Evolutionary conservation across 73 alveolate species (phyloP).

Genomic region (Vitrella brassicaformis): DNA sequence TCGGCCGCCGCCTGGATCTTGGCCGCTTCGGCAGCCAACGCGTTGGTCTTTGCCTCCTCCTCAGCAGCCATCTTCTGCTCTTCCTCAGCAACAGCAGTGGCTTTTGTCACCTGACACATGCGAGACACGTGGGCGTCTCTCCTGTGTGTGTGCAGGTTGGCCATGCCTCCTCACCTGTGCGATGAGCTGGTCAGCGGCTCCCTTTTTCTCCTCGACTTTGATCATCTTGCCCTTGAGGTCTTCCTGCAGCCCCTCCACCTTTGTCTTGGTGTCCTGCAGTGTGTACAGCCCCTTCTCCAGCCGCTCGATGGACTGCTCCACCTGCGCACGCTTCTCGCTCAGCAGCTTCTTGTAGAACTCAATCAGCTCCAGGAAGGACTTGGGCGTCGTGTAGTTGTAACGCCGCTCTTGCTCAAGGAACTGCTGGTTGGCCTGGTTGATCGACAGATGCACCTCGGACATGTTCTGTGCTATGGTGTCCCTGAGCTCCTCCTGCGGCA

Average conservation of each 20-base stretch:
- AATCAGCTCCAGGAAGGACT: constrained; percentile 93
- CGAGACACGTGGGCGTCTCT: no score
- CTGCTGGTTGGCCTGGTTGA: constrained; percentile 82
- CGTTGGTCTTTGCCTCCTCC: constrained; percentile 87
- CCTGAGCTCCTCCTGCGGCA: constrained; percentile 16
- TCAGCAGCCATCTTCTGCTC: constrained; percentile 81
- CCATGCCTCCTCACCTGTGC: no score
- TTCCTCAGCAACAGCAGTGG: constrained; percentile 89
- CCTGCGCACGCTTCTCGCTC: constrained; percentile 78
- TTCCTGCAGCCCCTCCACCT: constrained; percentile 89
- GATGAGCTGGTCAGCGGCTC: constrained; percentile 78
- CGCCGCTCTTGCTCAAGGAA: constrained; percentile 78
- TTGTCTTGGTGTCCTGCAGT: constrained; percentile 77
- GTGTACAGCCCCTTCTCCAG: constrained; percentile 90
- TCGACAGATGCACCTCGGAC: constrained; percentile 82
- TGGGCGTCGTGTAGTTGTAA: constrained; percentile 99
- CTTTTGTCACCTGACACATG: constrained; percentile 97
- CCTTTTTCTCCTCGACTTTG: constrained; percentile 91
- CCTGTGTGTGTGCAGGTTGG: no score
- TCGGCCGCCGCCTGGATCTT: constrained; percentile 55
- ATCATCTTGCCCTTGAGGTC: constrained; percentile 92
- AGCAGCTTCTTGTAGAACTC: constrained; percentile 89
- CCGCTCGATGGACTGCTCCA: constrained; percentile 74
- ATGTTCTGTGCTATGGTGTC: constrained; percentile 13
- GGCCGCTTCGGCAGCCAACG: constrained; percentile 38